A percentile compares a stretch with the other conserved stretches of the same genome.
Conservation (phyloP, 2,329 filamentous ascomycete genomes). For the Colletotrichum sp. region DNA sequence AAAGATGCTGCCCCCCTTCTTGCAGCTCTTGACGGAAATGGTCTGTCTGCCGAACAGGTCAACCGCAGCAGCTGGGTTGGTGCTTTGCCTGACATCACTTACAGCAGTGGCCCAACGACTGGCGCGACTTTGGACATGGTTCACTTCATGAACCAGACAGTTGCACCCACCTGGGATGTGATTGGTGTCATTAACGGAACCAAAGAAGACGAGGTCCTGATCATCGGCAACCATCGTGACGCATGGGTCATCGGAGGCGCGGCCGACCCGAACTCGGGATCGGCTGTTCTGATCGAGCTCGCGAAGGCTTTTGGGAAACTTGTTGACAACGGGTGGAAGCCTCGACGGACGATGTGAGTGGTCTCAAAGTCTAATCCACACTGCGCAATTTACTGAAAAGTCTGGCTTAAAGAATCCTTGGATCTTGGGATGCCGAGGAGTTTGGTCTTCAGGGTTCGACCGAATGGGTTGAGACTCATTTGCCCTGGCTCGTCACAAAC, state of each 20-base stretch:
- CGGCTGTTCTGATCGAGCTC: conserved; percentile 53
- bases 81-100: conserved; percentile 5
- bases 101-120: conserved; percentile 2
- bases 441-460: conserved; percentile 24
- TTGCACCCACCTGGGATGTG: conserved; percentile 30
- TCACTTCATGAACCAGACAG: conserved; percentile 8
- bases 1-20: neutral
- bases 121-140: conserved; percentile 8
- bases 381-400: neutral
- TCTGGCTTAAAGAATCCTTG: conserved; percentile 21
- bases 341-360: conserved; percentile 48
- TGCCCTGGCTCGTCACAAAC: conserved; percentile 6
- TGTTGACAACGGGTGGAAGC: conserved; percentile 53
- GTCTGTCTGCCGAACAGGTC: neutral
- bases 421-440: conserved; percentile 40
- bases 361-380: neutral
- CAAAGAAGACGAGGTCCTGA: conserved; percentile 44
- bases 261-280: conserved; percentile 56
- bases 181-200: conserved; percentile 46
- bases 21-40: neutral
- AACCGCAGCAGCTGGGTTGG: conserved; percentile 7
- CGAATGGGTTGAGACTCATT: conserved; percentile 11
- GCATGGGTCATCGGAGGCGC: conserved; percentile 60
- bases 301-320: conserved; percentile 53
- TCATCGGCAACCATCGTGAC: conserved; percentile 59